These are phyloP conservation scores for Bruguiera sexangula DNA, from an alignment of 345 rosid genomes.

Conservation along the genomic window DNA sequence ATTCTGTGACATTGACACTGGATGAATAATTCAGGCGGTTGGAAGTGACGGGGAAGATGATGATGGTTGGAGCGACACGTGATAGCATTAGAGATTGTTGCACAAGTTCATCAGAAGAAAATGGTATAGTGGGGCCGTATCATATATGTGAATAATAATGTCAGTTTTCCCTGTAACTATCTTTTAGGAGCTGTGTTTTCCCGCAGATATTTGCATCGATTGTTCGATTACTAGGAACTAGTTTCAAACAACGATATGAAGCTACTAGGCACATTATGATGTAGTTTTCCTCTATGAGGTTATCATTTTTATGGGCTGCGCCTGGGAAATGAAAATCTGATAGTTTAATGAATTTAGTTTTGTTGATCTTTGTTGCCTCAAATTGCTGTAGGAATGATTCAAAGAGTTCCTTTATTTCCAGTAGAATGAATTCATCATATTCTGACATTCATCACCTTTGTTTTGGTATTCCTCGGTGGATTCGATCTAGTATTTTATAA, in stretches of 20 bases:
- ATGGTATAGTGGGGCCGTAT: slow-evolving; percentile 17
- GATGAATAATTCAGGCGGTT: slow-evolving; percentile 55
- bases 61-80: slow-evolving; percentile 77
- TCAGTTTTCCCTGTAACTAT: slow-evolving; percentile 32
- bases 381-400: too few species aligned
- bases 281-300: slow-evolving; percentile 20
- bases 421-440: not conserved
- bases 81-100: slow-evolving; percentile 9
- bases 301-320: slow-evolving; percentile 18
- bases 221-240: slow-evolving; percentile 17
- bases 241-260: slow-evolving; percentile 17
- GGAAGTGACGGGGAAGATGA: slow-evolving; percentile 77
- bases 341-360: too few species aligned
- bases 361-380: not conserved
- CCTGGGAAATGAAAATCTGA: not conserved
- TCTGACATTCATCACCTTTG: not conserved
- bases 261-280: slow-evolving; percentile 13
- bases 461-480: too few species aligned
- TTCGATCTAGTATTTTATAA: too few species aligned
- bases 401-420: too few species aligned
- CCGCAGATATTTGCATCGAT: slow-evolving; percentile 16
- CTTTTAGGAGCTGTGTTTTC: slow-evolving; percentile 16
- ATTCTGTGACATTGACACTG: slow-evolving; percentile 1
- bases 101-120: not conserved
- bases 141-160: slow-evolving; percentile 22